A percentile compares a stretch with the other conserved stretches of the same genome.
These are phyloP conservation scores for Hypoxylon sp. DNA, from an alignment of 2,329 filamentous ascomycete genomes.

Conservation along the genomic window DNA sequence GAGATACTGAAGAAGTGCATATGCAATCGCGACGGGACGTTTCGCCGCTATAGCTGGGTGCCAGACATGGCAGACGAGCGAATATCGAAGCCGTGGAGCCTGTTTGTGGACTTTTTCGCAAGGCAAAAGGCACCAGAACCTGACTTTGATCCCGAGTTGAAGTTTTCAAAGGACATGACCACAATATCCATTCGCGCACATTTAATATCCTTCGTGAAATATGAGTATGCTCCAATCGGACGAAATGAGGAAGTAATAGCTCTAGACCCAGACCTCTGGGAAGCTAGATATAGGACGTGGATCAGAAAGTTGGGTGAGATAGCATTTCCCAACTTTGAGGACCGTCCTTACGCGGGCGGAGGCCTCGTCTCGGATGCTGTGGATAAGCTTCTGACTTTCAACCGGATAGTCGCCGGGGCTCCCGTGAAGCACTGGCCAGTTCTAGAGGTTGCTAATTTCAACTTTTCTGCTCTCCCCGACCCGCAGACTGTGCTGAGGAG, in stretches of 20 bases:
- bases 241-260: slow-evolving; percentile 8
- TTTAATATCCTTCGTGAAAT: background rate
- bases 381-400: slow-evolving; percentile 12
- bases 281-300: slow-evolving; percentile 19
- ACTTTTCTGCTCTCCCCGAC: slow-evolving; percentile 14
- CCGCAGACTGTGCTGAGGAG: slow-evolving; percentile 8
- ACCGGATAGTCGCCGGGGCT: background rate
- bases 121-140: background rate
- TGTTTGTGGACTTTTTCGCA: slow-evolving; percentile 13
- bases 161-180: slow-evolving; percentile 14
- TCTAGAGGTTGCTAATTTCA: slow-evolving; percentile 10
- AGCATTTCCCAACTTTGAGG: slow-evolving; percentile 4
- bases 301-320: slow-evolving; percentile 5
- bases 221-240: background rate
- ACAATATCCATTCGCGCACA: background rate
- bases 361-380: background rate
- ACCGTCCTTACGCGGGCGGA: slow-evolving; percentile 8
- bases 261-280: slow-evolving; percentile 1
- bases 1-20: slow-evolving; percentile 14
- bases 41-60: slow-evolving; percentile 13
- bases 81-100: slow-evolving; percentile 5
- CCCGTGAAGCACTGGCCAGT: slow-evolving; percentile 20
- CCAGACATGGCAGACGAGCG: slow-evolving; percentile 13
- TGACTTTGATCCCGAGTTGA: slow-evolving; percentile 8
- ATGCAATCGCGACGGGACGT: slow-evolving; percentile 9